phyloP scores from a whole-genome alignment of 2,329 filamentous ascomycete genomes.

The Albifimbria verrucaria region DNA sequence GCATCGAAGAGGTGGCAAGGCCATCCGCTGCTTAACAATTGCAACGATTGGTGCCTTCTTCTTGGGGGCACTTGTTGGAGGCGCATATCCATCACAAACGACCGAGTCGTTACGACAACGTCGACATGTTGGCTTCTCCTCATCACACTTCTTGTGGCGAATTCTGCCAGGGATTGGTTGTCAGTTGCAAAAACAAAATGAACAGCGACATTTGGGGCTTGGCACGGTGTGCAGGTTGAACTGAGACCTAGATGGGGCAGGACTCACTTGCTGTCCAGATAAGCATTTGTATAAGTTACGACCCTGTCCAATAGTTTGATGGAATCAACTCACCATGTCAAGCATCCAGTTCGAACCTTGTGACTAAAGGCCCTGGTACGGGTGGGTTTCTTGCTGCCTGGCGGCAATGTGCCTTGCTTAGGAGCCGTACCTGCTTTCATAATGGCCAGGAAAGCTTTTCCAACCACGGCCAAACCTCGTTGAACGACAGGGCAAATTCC shows the following conservation, averaged over 20 bases:
- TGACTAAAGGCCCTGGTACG: constrained; percentile 1
- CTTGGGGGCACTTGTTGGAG: background rate
- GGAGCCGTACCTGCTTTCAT: background rate
- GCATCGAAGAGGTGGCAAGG: background rate
- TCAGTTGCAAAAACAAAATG: background rate
- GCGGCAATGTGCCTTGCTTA: background rate
- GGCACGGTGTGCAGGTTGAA: background rate
- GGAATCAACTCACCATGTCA: constrained; percentile 1
- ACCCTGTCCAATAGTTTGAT: background rate
- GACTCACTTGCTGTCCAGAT: background rate
- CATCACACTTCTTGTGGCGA: background rate
- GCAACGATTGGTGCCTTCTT: background rate
- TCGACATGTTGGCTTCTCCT: background rate
- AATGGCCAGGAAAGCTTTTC: background rate
- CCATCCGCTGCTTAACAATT: background rate
- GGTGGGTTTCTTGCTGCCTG: background rate
- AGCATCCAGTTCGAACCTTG: constrained; percentile 4
- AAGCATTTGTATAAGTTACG: background rate
- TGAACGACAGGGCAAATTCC: background rate
- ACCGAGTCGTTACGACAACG: background rate
- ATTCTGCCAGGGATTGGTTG: background rate
- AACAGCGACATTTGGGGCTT: background rate
- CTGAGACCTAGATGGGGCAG: background rate
- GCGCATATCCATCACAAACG: background rate
- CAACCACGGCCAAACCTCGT: background rate